A percentile compares a stretch with the other conserved stretches of the same genome.
Evolutionary conservation across 179 eudicot species (phyloP).

Genomic region (Drosera spatulata): DNA sequence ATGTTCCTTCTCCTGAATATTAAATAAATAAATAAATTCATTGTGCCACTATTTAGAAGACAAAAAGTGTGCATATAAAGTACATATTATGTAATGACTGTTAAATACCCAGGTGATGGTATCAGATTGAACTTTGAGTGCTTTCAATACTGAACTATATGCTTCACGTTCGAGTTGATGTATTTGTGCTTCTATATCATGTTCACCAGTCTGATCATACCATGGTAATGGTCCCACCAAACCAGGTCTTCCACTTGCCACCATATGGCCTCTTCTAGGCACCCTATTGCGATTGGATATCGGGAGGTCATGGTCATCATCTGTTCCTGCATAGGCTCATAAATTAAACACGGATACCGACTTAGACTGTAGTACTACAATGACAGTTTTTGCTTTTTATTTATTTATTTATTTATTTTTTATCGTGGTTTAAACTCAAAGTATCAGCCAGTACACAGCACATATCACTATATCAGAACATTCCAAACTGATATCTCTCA

Average conservation of each 20-base stretch:
- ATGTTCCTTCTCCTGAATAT: constrained; percentile 70
- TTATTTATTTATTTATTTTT: too few relatives aligned
- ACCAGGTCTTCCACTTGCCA: constrained; percentile 55
- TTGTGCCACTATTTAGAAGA: constrained; percentile 19
- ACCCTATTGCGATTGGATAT: constrained; percentile 46
- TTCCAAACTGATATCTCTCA: too few relatives aligned
- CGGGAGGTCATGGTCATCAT: constrained; percentile 64
- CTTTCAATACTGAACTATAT: constrained; percentile 59
- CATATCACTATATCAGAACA: too few relatives aligned
- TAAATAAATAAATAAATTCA: constrained; percentile 23
- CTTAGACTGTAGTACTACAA: too few relatives aligned
- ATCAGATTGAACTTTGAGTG: constrained; percentile 76
- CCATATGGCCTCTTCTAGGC: constrained; percentile 39
- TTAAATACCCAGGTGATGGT: constrained; percentile 60
- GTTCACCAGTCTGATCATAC: constrained; percentile 36
- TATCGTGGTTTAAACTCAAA: too few relatives aligned
- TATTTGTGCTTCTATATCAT: constrained; percentile 62
- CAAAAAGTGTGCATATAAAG: constrained; percentile 9
- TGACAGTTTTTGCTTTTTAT: too few relatives aligned
- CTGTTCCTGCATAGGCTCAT: constrained; percentile 34
- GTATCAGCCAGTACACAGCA: too few relatives aligned
- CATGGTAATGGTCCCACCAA: constrained; percentile 32
- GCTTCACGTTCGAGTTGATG: constrained; percentile 79
- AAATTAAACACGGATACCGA: too few relatives aligned
- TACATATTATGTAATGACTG: constrained; percentile 1